These are phyloP conservation scores for Fusarium bulbicola DNA, from an alignment of 2,329 filamentous ascomycete genomes.

Conservation along the genomic window DNA sequence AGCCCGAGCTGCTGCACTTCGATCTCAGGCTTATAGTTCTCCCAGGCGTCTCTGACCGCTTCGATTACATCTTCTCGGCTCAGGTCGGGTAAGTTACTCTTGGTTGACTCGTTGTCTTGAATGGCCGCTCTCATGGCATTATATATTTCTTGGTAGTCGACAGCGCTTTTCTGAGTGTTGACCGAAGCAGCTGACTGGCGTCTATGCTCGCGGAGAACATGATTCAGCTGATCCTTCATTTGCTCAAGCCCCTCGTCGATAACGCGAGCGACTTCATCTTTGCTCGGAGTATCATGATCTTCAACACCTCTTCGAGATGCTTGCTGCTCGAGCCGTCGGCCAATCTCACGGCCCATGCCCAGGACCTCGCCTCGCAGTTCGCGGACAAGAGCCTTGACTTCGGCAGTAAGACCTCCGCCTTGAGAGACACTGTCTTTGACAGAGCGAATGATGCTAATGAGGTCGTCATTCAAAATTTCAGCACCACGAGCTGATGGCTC, in stretches of 20 bases:
- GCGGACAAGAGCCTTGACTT: slow-evolving; percentile 89
- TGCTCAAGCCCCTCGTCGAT: slow-evolving; percentile 83
- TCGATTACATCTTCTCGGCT: slow-evolving; percentile 85
- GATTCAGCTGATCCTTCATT: slow-evolving; percentile 84
- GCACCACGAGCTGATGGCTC: slow-evolving; percentile 53
- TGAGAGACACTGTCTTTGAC: slow-evolving; percentile 93
- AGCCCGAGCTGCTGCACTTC: slow-evolving; percentile 90
- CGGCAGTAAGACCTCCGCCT: slow-evolving; percentile 86
- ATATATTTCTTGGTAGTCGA: slow-evolving; percentile 88
- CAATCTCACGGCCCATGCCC: slow-evolving; percentile 92
- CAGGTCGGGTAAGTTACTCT: slow-evolving; percentile 54
- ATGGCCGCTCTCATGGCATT: slow-evolving; percentile 82
- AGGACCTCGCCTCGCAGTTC: slow-evolving; percentile 92
- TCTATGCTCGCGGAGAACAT: slow-evolving; percentile 78
- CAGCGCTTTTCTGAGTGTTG: slow-evolving; percentile 65
- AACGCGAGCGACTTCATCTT: slow-evolving; percentile 77
- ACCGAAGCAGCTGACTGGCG: slow-evolving; percentile 72
- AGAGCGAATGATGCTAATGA: slow-evolving; percentile 82
- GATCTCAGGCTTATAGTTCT: slow-evolving; percentile 93
- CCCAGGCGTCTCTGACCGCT: slow-evolving; percentile 90
- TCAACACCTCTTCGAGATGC: slow-evolving; percentile 58
- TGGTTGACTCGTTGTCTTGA: slow-evolving; percentile 65
- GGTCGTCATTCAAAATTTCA: slow-evolving; percentile 76
- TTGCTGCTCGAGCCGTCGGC: slow-evolving; percentile 80
- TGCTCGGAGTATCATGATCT: slow-evolving; percentile 62